phyloP scores from a whole-genome alignment of 257 asterid species.

The Solanum phureja region DNA sequence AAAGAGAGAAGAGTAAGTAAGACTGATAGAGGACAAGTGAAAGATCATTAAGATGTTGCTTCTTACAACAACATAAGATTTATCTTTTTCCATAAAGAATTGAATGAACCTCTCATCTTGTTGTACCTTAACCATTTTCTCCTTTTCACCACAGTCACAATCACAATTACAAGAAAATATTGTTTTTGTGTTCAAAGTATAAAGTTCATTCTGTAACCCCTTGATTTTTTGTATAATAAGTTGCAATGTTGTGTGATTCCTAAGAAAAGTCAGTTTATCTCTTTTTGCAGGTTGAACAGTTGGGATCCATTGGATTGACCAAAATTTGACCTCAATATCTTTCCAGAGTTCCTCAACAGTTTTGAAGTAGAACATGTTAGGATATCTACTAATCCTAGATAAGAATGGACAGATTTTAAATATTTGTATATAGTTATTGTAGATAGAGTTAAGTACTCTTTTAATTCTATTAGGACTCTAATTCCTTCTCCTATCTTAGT shows the following conservation, averaged over 20 bases:
- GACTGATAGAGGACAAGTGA: background rate
- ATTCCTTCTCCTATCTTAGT: no score
- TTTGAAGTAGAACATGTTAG: background rate
- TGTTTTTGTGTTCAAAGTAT: background rate
- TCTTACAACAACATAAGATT: background rate
- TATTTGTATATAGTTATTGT: no score
- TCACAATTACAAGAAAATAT: background rate
- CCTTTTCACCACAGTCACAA: background rate
- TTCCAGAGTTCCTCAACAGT: background rate
- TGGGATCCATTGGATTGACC: background rate
- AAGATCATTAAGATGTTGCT: background rate
- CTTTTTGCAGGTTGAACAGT: background rate
- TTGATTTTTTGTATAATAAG: background rate
- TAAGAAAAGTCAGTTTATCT: background rate
- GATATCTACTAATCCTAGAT: no score
- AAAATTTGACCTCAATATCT: background rate
- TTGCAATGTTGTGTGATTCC: background rate
- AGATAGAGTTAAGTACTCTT: no score
- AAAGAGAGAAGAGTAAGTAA: background rate
- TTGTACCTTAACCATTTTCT: background rate
- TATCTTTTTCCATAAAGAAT: background rate
- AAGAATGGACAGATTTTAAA: no score
- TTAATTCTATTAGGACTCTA: no score
- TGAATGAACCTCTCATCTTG: background rate
- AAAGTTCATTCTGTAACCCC: background rate